A percentile compares a stretch with the other conserved stretches of the same genome.
These are phyloP conservation scores for Thielaviopsis punctulata DNA, from an alignment of 2,329 filamentous ascomycete species.

Conservation along the genomic window DNA sequence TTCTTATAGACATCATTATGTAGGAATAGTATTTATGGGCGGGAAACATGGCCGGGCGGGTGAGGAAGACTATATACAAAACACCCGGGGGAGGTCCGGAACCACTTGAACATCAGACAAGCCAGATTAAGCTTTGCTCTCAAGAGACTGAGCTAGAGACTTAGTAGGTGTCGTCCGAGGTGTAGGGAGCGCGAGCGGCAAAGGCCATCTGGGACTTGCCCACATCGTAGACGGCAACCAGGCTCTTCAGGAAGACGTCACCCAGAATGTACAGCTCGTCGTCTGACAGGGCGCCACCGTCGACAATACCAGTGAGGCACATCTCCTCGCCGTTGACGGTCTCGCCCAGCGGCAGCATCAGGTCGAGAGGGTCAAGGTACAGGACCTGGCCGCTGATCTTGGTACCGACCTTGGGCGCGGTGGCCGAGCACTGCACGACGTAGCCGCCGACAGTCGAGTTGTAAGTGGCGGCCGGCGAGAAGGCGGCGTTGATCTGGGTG, in stretches of 20 bases:
- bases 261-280: constrained; percentile 30
- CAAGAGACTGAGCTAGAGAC: no score
- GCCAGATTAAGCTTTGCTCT: no score
- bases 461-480: constrained; percentile 15
- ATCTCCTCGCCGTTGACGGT: neutral
- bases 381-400: constrained; percentile 15
- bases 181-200: constrained; percentile 15
- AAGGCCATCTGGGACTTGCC: constrained; percentile 27
- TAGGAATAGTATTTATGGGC: neutral
- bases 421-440: constrained; percentile 15
- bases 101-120: neutral
- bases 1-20: neutral
- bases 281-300: constrained; percentile 1
- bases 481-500: constrained; percentile 16
- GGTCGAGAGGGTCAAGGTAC: constrained; percentile 4
- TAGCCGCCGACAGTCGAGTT: constrained; percentile 16
- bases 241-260: constrained; percentile 32
- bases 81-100: neutral
- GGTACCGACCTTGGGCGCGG: constrained; percentile 17
- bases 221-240: constrained; percentile 30
- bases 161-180: constrained; percentile 4
- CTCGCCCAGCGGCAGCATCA: constrained; percentile 2
- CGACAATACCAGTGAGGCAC: constrained; percentile 1
- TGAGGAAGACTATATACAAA: neutral
- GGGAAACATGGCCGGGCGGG: neutral